These are phyloP conservation scores for Flaveria sonorensis DNA, from an alignment of 129 eudicot genomes.

Conservation along the genomic window DNA sequence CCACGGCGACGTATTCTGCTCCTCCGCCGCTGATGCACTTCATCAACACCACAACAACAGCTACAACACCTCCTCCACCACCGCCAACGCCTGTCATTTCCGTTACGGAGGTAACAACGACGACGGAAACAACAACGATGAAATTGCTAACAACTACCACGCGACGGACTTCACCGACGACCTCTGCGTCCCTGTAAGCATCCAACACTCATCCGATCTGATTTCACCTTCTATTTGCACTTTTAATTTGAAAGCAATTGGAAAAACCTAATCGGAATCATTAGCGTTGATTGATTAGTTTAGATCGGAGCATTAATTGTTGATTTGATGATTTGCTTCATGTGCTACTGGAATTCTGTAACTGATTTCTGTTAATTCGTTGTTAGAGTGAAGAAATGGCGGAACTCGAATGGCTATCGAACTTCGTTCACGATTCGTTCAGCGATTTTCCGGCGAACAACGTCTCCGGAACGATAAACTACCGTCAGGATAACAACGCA, in stretches of 20 bases:
- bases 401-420: slow-evolving; percentile 80
- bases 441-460: slow-evolving; percentile 50
- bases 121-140: neutral
- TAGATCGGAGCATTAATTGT: slow-evolving; percentile 1
- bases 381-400: slow-evolving; percentile 69
- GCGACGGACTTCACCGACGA: slow-evolving; percentile 53
- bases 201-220: neutral
- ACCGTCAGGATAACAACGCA: slow-evolving; percentile 29
- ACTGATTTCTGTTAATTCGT: slow-evolving; percentile 13
- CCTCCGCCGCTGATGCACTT: slow-evolving; percentile 35
- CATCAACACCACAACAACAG: slow-evolving; percentile 28
- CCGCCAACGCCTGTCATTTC: slow-evolving; percentile 15
- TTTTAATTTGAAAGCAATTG: neutral
- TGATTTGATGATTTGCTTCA: neutral
- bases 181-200: slow-evolving; percentile 57
- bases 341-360: neutral
- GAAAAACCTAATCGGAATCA: neutral
- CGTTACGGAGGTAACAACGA: slow-evolving; percentile 14
- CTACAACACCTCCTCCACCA: slow-evolving; percentile 28
- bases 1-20: slow-evolving; percentile 39
- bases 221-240: neutral
- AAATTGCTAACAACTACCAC: slow-evolving; percentile 12
- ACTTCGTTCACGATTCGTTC: slow-evolving; percentile 69
- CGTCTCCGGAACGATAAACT: slow-evolving; percentile 36
- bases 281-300: neutral